Base-by-base conservation (phyloP, 345 rosid genomes). In the Hibiscus mutabilis region DNA sequence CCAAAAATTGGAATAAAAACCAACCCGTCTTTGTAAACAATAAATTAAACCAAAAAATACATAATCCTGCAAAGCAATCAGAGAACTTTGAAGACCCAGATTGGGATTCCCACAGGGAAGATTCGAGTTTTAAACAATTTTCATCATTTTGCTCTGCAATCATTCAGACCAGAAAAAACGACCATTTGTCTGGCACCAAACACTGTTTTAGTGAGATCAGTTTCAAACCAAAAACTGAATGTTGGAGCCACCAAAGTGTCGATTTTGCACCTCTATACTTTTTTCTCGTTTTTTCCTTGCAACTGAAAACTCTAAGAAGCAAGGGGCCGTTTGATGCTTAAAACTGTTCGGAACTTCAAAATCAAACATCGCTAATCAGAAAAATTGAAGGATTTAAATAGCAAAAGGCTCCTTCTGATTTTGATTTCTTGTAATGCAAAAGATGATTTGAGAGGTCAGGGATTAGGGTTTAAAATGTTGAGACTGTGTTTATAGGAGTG, bases 41-140 rank as follows among this genome's bases (percentile, higher is more conserved):
- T 16, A 46, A n/a, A 1, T 27, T n/a, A 6, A 71, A 16, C 27
- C 16, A 42, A 16, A n/a, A 47, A 15, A 29, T 5, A 31, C 12
- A 47, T 16, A 47, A 5, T 29, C 49, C 13, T 22, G 68, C 75
- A 66, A 37, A 75, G 73, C 73, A 75, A 79, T 79, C 82, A 79
- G 82, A 75, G 78, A 79, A 79, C 76, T 79, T 79, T 66, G 78
- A 79, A 79, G 78, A 52, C 76, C 70, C 74, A 74, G 3, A 44
- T 49, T 58, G 64, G 35, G 68, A 59, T 74, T 78, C 75, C 70
- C 56, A 74, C 78, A 71, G 9, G 3, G 4, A 6, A 13, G 35
- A 70, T 69, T 74, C 73, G 60, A 78, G 60, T 44, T 25, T 16
- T 4, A 19, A 55, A 72, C 21, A 0, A 22, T 14, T n/a, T 35